Percentiles rank a stretch among this genome's conserved stretches.
phyloP scores from a whole-genome alignment of 176 grass and related monocot species.

The Melocanna baccifera region DNA sequence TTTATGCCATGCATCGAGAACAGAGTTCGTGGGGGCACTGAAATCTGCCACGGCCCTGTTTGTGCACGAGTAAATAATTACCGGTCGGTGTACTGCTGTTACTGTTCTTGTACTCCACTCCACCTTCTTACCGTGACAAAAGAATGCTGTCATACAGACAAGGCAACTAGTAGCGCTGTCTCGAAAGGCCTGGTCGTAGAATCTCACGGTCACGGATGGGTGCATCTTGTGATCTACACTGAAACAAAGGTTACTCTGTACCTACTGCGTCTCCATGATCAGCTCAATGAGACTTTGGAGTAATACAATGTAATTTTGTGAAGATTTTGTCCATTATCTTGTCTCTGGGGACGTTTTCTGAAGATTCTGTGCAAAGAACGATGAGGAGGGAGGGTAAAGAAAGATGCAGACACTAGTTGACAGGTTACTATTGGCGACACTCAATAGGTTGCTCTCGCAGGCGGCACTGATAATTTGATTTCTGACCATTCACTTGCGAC shows the following conservation, averaged over 20 bases:
- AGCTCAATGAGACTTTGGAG: background rate
- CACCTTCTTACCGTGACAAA: background rate
- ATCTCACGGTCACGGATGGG: background rate
- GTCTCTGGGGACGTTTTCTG: background rate
- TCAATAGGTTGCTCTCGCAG: background rate
- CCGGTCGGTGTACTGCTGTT: background rate
- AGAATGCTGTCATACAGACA: background rate
- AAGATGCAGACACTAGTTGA: constrained; percentile 18
- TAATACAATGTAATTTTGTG: background rate
- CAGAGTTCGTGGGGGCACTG: constrained; percentile 32
- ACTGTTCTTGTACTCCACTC: background rate
- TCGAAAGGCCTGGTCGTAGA: background rate
- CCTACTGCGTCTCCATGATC: background rate
- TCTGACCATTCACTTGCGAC: constrained; percentile 31
- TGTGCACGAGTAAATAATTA: constrained; percentile 42
- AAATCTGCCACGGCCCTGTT: constrained; percentile 37
- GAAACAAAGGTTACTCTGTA: background rate
- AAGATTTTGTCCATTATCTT: background rate
- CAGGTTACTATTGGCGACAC: constrained; percentile 22
- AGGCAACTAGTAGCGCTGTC: background rate
- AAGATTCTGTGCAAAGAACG: background rate
- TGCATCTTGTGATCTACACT: background rate
- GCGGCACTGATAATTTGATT: constrained; percentile 38
- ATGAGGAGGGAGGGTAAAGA: background rate
- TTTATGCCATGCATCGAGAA: constrained; percentile 32